Evolutionary conservation across 2,329 filamentous ascomycete genomes (phyloP), one percentile per base, ranked within the genome.

Genomic region (Xylariaceae sp.): DNA sequence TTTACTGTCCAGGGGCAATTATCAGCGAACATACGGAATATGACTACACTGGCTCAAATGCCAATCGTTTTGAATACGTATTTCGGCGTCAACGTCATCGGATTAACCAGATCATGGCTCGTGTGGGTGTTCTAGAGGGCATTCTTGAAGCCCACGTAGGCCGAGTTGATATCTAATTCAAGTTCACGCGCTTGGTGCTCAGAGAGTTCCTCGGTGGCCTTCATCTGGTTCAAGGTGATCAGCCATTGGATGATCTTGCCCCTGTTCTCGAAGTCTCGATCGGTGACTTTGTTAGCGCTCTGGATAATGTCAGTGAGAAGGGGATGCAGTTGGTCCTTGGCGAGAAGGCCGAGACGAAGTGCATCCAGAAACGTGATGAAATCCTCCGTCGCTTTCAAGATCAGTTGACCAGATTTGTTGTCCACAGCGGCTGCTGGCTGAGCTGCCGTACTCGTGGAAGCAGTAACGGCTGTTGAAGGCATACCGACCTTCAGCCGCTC

Each of bases 201-300:
- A 67, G 83, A 88, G 67, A 99, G 75, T 73, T 96, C 92, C 70
- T 97, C 92, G 1, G 91, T 92, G 7, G 92, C 94, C 71, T 90
- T 90, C 94, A 99, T 97, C 76, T 97, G 92, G 72, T 99, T 99
- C 64, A 99, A 79, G 5, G 90, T 89, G 69, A 99, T 99, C 66
- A 99, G 81, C 94, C 94, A 99, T 74, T 97, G 92, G 58, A 99
- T 92, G 68, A 99, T 97, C 81, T 97, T 97, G 68, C 90, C 92
- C 66, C 95, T 88, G 71, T 88, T 92, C 67, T 97, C 92, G 72
- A 99, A 99, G 69, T 97, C 93, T 63, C 88, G 85, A 72, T 96
- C 92, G 2, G 93, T 97, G 64, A 99, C 94, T 71, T 95, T 94
- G 76, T 97, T 97, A 65, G 97, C 93, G 2, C 91, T 92, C 71